These are phyloP conservation scores for Pseudozyma flocculosa DNA, from an alignment of 1,284 basidiomycete species.

Conservation along the genomic window DNA sequence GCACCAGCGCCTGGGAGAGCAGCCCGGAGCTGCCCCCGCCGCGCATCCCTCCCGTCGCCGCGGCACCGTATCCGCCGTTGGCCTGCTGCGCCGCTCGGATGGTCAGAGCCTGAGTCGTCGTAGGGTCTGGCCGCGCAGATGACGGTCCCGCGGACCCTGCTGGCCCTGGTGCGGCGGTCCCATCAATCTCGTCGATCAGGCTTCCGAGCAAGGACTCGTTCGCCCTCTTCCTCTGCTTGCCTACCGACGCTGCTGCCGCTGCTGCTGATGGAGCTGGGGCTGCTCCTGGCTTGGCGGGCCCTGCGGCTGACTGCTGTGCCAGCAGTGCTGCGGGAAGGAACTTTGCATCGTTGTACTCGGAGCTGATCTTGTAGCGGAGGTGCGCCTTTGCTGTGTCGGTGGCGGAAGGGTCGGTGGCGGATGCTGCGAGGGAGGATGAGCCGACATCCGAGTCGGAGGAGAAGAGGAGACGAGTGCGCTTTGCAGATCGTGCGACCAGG, in stretches of 20 bases:
- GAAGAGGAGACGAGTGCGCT: constrained; percentile 27
- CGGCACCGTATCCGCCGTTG: constrained; percentile 2
- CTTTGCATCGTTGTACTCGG: constrained; percentile 83
- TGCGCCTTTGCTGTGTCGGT: constrained; percentile 57
- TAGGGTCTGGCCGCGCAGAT: neutral
- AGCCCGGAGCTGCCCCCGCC: constrained; percentile 15
- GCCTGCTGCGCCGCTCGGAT: constrained; percentile 11
- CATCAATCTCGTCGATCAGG: constrained; percentile 28
- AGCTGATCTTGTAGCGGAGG: constrained; percentile 70
- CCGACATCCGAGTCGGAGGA: constrained; percentile 26
- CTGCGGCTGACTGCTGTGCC: constrained; percentile 76
- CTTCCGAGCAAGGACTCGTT: constrained; percentile 14
- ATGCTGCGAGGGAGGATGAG: constrained; percentile 17
- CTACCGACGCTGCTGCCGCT: constrained; percentile 3
- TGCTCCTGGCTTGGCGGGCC: constrained; percentile 52
- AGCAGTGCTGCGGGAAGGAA: constrained; percentile 78
- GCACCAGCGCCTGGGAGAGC: constrained; percentile 49
- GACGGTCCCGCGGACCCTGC: no score
- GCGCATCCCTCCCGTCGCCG: constrained; percentile 8
- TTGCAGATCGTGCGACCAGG: constrained; percentile 27
- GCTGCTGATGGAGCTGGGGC: neutral
- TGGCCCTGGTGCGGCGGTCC: constrained; percentile 3
- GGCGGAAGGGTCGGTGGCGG: constrained; percentile 12
- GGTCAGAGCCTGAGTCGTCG: constrained; percentile 23
- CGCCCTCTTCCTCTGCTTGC: constrained; percentile 10